Evolutionary conservation across 225 moss, liverwort and hornwort genomes (phyloP).

Genomic region (Polytrichum commune): DNA sequence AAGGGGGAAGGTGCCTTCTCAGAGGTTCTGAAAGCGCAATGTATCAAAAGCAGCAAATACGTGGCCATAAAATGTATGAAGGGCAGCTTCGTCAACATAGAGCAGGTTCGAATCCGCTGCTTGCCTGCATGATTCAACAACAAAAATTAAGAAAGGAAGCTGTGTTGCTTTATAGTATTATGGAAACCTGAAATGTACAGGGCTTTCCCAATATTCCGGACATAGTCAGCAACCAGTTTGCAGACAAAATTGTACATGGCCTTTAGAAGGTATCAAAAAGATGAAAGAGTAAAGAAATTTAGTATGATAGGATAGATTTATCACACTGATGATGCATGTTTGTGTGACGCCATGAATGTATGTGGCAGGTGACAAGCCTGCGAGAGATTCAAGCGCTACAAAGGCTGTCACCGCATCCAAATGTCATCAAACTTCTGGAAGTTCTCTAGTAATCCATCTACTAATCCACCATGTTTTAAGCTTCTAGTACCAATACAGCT

Average conservation of each 20-base stretch:
- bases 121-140: too few species aligned
- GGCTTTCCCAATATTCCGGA: too few species aligned
- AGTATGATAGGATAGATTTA: background rate
- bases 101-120: constrained; percentile 36
- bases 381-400: constrained; percentile 74
- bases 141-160: too few species aligned
- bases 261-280: too few species aligned
- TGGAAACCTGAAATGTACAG: too few species aligned
- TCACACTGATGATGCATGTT: too few species aligned
- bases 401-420: constrained; percentile 69
- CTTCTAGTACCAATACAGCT: too few species aligned
- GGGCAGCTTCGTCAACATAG: constrained; percentile 70
- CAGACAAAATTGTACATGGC: background rate
- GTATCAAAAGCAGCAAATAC: constrained; percentile 74
- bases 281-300: too few species aligned
- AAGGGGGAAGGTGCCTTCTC: constrained; percentile 86
- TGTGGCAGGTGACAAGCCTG: constrained; percentile 60
- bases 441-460: constrained; percentile 52
- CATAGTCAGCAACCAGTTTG: too few species aligned
- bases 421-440: constrained; percentile 86
- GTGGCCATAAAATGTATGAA: constrained; percentile 88
- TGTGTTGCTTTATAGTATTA: too few species aligned
- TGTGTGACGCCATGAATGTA: too few species aligned
- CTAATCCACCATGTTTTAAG: background rate
- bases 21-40: constrained; percentile 83